These are phyloP conservation scores for Zea mays DNA, from an alignment of 176 grass and related monocot species.

Conservation along the genomic window Zm-B73-REFERENCE-NAM-5.0 NC_050103.1:180372501-180373000, in stretches of 20 bases:
- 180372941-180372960: constrained; percentile 21
- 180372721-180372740: constrained; percentile 1
- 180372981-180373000: constrained; percentile 14
- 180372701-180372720: too few relatives aligned
- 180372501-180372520: constrained; percentile 32
- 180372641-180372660: constrained; percentile 46
- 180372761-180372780: background rate
- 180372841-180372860: too few relatives aligned
- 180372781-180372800: background rate
- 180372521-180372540: background rate
- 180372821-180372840: background rate
- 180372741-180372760: constrained; percentile 21
- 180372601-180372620: background rate
- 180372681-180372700: background rate
- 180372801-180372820: background rate
- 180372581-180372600: constrained; percentile 1
- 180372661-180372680: background rate
- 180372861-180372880: background rate
- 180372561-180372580: constrained; percentile 25
- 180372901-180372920: background rate
- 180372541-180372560: constrained; percentile 21
- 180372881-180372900: background rate
- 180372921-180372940: background rate
- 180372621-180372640: constrained; percentile 26
- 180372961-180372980: background rate